Percentiles rank a stretch among this genome's conserved stretches.
Conservation (phyloP, 306 rosid species). For the Trifolium pratense region DNA sequence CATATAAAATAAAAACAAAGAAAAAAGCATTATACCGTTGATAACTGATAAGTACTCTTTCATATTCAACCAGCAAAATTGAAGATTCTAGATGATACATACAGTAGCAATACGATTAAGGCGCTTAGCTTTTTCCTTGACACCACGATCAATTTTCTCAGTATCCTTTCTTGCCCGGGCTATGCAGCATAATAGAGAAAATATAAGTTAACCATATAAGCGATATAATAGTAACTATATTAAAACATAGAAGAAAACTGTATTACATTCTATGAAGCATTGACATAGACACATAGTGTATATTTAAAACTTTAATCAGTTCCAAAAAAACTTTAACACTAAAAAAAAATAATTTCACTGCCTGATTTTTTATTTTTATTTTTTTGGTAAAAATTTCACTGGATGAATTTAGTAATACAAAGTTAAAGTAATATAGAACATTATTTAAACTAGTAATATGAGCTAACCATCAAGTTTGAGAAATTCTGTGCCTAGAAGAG, state of each 20-base stretch:
- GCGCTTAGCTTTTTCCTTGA: slow-evolving; percentile 81
- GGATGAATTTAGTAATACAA: slow-evolving; percentile 27
- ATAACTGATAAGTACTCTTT: slow-evolving; percentile 17
- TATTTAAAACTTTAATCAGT: no score
- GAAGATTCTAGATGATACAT: slow-evolving; percentile 45
- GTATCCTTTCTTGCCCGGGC: slow-evolving; percentile 95
- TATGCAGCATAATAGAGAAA: slow-evolving; percentile 47
- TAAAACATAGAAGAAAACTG: not conserved
- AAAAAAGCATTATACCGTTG: slow-evolving; percentile 23
- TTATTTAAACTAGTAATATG: slow-evolving; percentile 23
- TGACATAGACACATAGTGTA: not conserved
- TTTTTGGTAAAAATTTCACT: no score
- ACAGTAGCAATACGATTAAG: slow-evolving; percentile 76
- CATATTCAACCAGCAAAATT: slow-evolving; percentile 28
- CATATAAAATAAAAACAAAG: slow-evolving; percentile 17
- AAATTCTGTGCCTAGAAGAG: slow-evolving; percentile 83
- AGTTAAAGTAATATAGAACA: slow-evolving; percentile 30
- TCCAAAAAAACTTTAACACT: no score
- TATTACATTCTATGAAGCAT: not conserved
- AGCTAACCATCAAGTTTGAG: slow-evolving; percentile 88
- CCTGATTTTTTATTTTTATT: no score
- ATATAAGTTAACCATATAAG: slow-evolving; percentile 31
- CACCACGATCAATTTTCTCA: slow-evolving; percentile 74
- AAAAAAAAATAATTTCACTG: no score
- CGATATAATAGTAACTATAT: not conserved